Conservation (phyloP, 164 flowering plant genomes). For the Dillenia suffruticosa region DNA sequence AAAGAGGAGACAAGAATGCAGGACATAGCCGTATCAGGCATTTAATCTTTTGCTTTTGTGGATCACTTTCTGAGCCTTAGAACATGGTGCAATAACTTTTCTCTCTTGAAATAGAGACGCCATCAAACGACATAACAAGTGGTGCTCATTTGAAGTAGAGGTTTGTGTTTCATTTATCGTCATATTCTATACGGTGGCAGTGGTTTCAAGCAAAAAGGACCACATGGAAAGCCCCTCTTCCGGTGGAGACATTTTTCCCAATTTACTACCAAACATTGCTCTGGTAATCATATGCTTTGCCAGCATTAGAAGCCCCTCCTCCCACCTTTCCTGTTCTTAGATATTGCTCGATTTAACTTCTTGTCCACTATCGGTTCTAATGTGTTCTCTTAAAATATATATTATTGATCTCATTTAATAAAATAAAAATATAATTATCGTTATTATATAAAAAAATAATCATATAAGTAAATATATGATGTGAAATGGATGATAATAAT, state of each 20-base stretch:
- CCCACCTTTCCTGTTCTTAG: no score
- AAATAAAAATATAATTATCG: no score
- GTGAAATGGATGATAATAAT: no score
- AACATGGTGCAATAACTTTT: constrained; percentile 22
- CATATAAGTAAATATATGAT: no score
- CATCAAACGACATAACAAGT: background rate
- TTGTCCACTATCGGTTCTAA: no score
- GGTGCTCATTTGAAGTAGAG: constrained; percentile 18
- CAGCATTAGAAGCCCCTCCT: background rate
- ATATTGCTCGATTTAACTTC: no score
- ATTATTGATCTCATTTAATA: no score
- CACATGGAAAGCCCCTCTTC: constrained; percentile 18
- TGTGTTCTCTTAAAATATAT: no score
- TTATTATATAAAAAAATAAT: no score
- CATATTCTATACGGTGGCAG: constrained; percentile 11
- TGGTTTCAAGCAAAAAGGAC: constrained; percentile 20
- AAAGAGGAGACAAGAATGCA: constrained; percentile 2
- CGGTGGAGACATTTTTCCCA: background rate
- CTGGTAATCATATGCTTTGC: background rate
- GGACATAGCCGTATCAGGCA: constrained; percentile 18
- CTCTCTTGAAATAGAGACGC: constrained; percentile 10
- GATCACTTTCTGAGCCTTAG: constrained; percentile 17
- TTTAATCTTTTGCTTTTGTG: constrained; percentile 10
- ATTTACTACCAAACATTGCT: background rate
- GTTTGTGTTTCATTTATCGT: constrained; percentile 7